These are phyloP conservation scores for Xenoacremonium recifei DNA, from an alignment of 2,329 filamentous ascomycete genomes.

Conservation along the genomic window DNA sequence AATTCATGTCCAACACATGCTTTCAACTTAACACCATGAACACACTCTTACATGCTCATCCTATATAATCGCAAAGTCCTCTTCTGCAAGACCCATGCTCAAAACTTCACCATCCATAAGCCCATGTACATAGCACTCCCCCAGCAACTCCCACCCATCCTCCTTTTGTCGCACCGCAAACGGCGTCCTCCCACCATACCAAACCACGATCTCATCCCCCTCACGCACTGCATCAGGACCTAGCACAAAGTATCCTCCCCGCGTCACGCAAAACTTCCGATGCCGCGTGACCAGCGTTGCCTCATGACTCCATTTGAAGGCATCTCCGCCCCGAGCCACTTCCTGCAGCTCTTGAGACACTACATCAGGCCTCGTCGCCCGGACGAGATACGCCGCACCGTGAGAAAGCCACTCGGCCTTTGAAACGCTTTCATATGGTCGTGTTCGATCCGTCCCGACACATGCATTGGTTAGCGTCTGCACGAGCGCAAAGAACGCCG, in stretches of 20 bases:
- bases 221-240: constrained; percentile 29
- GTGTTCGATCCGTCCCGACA: constrained; percentile 26
- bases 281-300: constrained; percentile 34
- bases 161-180: constrained; percentile 22
- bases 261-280: constrained; percentile 31
- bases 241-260: constrained; percentile 30
- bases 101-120: constrained; percentile 35
- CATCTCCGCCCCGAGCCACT: constrained; percentile 26
- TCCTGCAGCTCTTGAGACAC: constrained; percentile 22
- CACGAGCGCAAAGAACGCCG: constrained; percentile 31
- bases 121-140: constrained; percentile 38
- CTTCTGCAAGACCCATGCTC: constrained; percentile 19
- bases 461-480: constrained; percentile 35
- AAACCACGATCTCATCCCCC: constrained; percentile 31
- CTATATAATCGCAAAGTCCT: constrained; percentile 30
- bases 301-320: constrained; percentile 35
- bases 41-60: too few species aligned
- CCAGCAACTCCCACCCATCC: constrained; percentile 27
- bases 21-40: too few species aligned
- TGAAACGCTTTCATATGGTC: constrained; percentile 23
- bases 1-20: neutral
- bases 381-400: constrained; percentile 32
- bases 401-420: constrained; percentile 28
- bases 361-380: constrained; percentile 10
- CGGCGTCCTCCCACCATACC: constrained; percentile 33